Evolutionary conservation across 164 flowering plant genomes (phyloP), one percentile per base, ranked within the genome.

Genomic region (Santalum album): DNA sequence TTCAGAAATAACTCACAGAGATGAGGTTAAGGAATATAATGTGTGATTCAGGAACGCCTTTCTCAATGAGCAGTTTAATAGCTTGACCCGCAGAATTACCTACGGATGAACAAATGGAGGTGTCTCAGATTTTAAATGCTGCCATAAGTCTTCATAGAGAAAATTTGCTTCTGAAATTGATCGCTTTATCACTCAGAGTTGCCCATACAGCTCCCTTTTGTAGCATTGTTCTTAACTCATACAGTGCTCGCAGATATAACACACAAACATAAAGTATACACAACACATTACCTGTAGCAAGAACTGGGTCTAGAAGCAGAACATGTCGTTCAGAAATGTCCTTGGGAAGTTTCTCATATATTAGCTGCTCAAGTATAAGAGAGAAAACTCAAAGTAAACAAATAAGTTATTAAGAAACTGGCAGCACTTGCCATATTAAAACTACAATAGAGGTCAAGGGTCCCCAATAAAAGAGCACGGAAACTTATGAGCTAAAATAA

Each of bases 71-170:
- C 43, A 90, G 77, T 58, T 87, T 90, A 56, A 90, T 90, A 35
- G 98, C 97, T 65, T 90, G 94, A 48, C 70, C 71, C 2, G 98
- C 98, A 55, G 96, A 90, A 68, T 90, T 90, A 53, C 97, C 97
- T 90, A 9, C 9, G 34, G 9, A 29, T n/a, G n/a, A n/a, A 4
- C 34, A 29, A 29, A 29, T 29, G 4, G 34, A 29, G 6, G 34
- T 43, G 5, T 43, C n/a, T 20, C 47, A 43, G n/a, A 12, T 43
- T 43, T 12, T 43, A 17, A 17, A 43, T 16, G n/a, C n/a, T n/a
- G n/a, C n/a, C n/a, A n/a, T n/a, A n/a, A n/a, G n/a, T n/a, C n/a
- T n/a, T n/a, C n/a, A n/a, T n/a, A n/a, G n/a, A n/a, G n/a, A n/a
- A n/a, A n/a, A n/a, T n/a, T n/a, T n/a, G n/a, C n/a, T n/a, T n/a